A percentile compares a stretch with the other conserved stretches of the same genome.
Evolutionary conservation across 805 yeast genomes (phyloP).

Genomic region (Myxozyma neglecta): DNA sequence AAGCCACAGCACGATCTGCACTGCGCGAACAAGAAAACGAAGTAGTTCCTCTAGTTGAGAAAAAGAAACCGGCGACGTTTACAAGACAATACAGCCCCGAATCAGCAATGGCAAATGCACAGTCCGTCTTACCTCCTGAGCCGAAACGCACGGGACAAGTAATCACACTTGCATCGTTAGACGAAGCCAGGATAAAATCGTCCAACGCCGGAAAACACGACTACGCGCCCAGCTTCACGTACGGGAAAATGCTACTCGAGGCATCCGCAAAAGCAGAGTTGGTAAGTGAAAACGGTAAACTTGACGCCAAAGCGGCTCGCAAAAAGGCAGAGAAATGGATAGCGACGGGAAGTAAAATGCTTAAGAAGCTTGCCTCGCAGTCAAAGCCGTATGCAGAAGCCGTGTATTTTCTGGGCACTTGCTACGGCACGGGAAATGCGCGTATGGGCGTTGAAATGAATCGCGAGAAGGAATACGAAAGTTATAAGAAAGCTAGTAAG

Average conservation of each 20-base stretch:
- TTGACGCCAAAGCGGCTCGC: slow-evolving; percentile 48
- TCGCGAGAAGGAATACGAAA: slow-evolving; percentile 60
- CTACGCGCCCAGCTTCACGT: slow-evolving; percentile 57
- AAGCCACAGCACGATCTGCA: no score
- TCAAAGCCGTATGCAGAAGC: slow-evolving; percentile 48
- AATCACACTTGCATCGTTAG: slow-evolving; percentile 15
- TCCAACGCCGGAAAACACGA: slow-evolving; percentile 38
- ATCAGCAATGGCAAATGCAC: slow-evolving; percentile 25
- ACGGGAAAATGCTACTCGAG: slow-evolving; percentile 61
- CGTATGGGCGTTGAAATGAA: slow-evolving; percentile 52
- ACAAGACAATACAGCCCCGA: slow-evolving; percentile 28
- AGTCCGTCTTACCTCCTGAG: slow-evolving; percentile 24
- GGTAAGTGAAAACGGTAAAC: slow-evolving; percentile 43
- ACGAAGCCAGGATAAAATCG: slow-evolving; percentile 7
- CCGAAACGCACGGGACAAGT: background rate
- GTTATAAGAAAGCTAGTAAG: slow-evolving; percentile 59
- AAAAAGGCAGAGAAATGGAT: slow-evolving; percentile 58
- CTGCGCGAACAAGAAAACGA: background rate
- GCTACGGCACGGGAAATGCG: slow-evolving; percentile 57
- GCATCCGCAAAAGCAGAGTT: slow-evolving; percentile 45
- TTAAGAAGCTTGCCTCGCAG: slow-evolving; percentile 54
- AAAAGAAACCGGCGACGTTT: slow-evolving; percentile 9
- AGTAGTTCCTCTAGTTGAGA: background rate
- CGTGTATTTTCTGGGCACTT: slow-evolving; percentile 58
- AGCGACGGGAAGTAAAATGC: slow-evolving; percentile 57